Base-by-base conservation (phyloP, 805 yeast genomes). In the Metschnikowia lachancei region DNA sequence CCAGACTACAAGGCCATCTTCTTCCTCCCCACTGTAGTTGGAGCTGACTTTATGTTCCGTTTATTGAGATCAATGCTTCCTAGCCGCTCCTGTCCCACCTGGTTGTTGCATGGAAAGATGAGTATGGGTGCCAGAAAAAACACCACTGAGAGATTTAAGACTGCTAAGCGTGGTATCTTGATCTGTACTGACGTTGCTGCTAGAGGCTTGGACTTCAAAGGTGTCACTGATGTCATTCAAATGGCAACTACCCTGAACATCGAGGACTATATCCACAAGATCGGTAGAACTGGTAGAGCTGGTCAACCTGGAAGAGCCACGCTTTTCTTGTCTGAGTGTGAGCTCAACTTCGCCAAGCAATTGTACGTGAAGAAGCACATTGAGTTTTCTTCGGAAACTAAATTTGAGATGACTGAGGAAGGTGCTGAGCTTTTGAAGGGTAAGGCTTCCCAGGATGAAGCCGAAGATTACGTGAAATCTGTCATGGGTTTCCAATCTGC, bases 221-320 rank as follows among this genome's bases (percentile, higher is more conserved):
- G 81, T 56, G 95, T 92, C 24, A 69, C 89, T 20, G 87, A 88
- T 61, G 97, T 92, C 43, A 70, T 86, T 57, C 97, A 92, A 70
- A 65, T 88, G 45, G 87, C 92, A 54, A 76, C 83, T n/a, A 87
- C 94, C 50, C 67, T 75, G 39, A 87, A 83, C 47, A 67, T 81
- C 19, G 80, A 91, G n/a, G 84, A 85, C 52, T 90, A 91, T 63
- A 81, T 90, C 48, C 98, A 92, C 69, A 84, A 96, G 66, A 84
- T 92, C 60, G 98, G 98, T 50, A 83, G 98, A 75, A 92, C 97
- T 13, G 98, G 95, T 36, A 82, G 98, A 69, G 95, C 91, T 45
- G 97, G 96, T 46, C 76, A 77, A 48, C 70, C 74, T 19, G 98
- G 98, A 52, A 72, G 76, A 40, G 87, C 96, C 4, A 65, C 80